These are phyloP conservation scores for Gossypium rotundifolium DNA, from an alignment of 345 rosid species.

Conservation along the genomic window DNA sequence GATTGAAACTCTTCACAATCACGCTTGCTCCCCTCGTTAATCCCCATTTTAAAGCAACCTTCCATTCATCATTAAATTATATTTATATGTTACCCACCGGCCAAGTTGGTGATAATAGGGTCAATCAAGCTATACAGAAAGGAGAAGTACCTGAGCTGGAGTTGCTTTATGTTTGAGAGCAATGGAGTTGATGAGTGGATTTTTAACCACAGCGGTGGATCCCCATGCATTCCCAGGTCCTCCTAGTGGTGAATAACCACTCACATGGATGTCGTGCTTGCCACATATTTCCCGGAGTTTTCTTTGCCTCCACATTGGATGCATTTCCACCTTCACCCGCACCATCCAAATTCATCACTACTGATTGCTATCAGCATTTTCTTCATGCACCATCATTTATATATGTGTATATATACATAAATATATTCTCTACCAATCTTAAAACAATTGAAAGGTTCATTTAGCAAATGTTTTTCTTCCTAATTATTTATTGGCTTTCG, in stretches of 20 bases:
- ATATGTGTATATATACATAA: too few relatives aligned
- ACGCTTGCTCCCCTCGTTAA: constrained; percentile 70
- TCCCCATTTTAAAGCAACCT: constrained; percentile 91
- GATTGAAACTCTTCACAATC: constrained; percentile 75
- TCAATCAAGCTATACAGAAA: too few relatives aligned
- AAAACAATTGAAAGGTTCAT: too few relatives aligned
- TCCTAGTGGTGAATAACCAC: constrained; percentile 84
- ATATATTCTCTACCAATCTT: too few relatives aligned
- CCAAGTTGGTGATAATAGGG: too few relatives aligned
- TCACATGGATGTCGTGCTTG: constrained; percentile 58
- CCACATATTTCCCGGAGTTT: constrained; percentile 59
- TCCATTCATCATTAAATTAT: background rate
- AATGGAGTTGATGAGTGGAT: constrained; percentile 53
- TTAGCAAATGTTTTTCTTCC: background rate
- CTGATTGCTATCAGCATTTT: background rate
- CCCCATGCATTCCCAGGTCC: constrained; percentile 28
- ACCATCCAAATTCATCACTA: background rate
- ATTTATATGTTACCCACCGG: too few relatives aligned
- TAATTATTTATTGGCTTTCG: background rate
- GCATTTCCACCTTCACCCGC: constrained; percentile 75
- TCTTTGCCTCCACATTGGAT: constrained; percentile 83
- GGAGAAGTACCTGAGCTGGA: constrained; percentile 50
- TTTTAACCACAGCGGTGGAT: constrained; percentile 61
- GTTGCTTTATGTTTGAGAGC: constrained; percentile 60
- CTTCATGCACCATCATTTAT: background rate